Evolutionary conservation across 139 green algal genomes (phyloP), one percentile per base, ranked within the genome.

Genomic region (Diplosphaera chodatii): DNA sequence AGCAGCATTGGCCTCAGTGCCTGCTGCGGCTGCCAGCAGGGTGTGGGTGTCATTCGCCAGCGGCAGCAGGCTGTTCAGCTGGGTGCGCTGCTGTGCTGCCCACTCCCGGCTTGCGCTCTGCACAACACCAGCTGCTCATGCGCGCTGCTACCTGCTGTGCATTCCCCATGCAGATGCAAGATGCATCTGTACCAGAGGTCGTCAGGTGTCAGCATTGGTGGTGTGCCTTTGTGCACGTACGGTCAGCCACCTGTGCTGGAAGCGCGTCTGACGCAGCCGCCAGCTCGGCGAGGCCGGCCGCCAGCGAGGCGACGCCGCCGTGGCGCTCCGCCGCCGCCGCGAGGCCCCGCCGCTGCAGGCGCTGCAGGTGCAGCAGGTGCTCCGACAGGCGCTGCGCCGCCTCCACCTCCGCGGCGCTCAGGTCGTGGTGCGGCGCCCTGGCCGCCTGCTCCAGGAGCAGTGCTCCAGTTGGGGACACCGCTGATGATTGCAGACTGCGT

Each of bases 361-460:
- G 82, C 62, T 85, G 70, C 40, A 94, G 67, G 76, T 88, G 85
- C 41, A 96, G 69, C 72, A 92, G 73, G 75, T 97, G 89, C 83
- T 96, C 89, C 21, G 69, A 79, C 64, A 83, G 80, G 25, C 77
- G 66, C 23, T 68, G 31, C 2, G 80, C 79, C 4, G 82, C 68
- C n/a, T 85, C 59, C 37, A 89, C 85, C 82, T 98, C 93, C 4
- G 69, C 63, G 0, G 63, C 15, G 10, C 71, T 83, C 63, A 98
- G 66, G 83, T 98, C 94, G 3, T 73, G 70, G 68, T 95, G 86
- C 5, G 89, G 87, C 20, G 75, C 40, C 59, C 72, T 74, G 22
- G 74, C 73, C 1, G 82, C 84, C 68, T 87, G 79, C 71, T n/a
- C n/a, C n/a, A n/a, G n/a, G n/a, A n/a, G n/a, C n/a, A n/a, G n/a